phyloP scores from a whole-genome alignment of 139 green algal genomes.

The Volvox africanus region DNA sequence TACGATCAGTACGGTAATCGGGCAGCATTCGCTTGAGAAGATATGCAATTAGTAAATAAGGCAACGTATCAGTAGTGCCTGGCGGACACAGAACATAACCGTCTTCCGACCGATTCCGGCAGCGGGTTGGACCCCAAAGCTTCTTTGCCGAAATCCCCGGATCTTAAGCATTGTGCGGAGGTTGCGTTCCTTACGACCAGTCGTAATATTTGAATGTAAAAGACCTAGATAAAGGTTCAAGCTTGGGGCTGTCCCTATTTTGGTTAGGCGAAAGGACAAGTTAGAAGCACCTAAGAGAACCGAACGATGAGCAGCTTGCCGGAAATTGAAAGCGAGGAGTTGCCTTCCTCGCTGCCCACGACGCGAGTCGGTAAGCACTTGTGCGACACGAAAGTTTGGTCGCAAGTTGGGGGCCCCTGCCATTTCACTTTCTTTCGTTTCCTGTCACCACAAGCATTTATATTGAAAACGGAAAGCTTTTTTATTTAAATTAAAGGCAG shows the following conservation, averaged over 20 bases:
- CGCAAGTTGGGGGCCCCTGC: background rate
- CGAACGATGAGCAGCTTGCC: slow-evolving; percentile 1
- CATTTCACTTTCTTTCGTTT: background rate
- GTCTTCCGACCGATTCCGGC: no score
- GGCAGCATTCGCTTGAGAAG: no score
- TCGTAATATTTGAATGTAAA: background rate
- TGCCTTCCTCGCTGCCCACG: background rate
- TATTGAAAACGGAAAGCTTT: background rate
- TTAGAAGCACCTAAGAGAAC: background rate
- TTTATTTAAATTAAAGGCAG: background rate
- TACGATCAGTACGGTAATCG: no score
- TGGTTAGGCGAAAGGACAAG: background rate
- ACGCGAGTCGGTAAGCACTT: slow-evolving; percentile 20
- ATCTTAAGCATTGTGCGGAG: background rate
- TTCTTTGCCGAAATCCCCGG: background rate
- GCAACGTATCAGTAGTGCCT: no score
- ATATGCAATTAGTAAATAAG: no score
- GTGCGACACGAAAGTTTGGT: background rate
- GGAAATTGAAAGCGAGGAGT: slow-evolving; percentile 1
- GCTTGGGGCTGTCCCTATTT: background rate
- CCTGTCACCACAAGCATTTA: background rate
- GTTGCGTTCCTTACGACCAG: background rate
- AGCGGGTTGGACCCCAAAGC: no score
- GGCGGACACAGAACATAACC: no score
- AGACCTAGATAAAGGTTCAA: background rate